phyloP scores from a whole-genome alignment of 176 grass and related monocot species.

The Cenchrus purpureus region DNA sequence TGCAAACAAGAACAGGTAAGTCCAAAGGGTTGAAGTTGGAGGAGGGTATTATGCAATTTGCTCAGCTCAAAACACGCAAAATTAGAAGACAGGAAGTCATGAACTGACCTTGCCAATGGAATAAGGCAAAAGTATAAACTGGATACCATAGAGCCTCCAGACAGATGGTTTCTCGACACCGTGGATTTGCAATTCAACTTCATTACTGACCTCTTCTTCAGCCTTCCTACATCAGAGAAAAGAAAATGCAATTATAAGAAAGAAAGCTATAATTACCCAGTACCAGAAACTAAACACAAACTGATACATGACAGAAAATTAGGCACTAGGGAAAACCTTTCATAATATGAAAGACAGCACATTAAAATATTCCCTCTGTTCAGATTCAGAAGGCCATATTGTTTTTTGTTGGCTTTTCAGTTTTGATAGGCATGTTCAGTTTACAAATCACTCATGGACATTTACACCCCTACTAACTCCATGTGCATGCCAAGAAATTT shows the following conservation, averaged over 20 bases:
- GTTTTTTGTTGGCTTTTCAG: background rate
- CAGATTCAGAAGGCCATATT: background rate
- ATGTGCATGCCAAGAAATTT: background rate
- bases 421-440: background rate
- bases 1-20: constrained; percentile 11
- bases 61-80: constrained; percentile 27
- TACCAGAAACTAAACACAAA: constrained; percentile 13
- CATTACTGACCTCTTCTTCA: constrained; percentile 71
- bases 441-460: background rate
- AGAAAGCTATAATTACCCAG: background rate
- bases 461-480: background rate
- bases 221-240: constrained; percentile 62
- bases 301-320: constrained; percentile 14
- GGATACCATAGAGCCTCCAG: constrained; percentile 80
- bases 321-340: constrained; percentile 13
- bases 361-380: background rate
- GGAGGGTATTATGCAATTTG: background rate
- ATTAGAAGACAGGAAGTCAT: constrained; percentile 10
- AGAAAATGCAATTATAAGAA: constrained; percentile 11
- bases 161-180: constrained; percentile 85
- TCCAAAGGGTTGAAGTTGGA: background rate
- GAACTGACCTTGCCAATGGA: constrained; percentile 74
- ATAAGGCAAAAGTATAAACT: constrained; percentile 88
- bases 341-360: constrained; percentile 8
- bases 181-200: constrained; percentile 94